phyloP scores from a whole-genome alignment of 768 basidiomycete genomes.

The Thelephora ganbajun region DNA sequence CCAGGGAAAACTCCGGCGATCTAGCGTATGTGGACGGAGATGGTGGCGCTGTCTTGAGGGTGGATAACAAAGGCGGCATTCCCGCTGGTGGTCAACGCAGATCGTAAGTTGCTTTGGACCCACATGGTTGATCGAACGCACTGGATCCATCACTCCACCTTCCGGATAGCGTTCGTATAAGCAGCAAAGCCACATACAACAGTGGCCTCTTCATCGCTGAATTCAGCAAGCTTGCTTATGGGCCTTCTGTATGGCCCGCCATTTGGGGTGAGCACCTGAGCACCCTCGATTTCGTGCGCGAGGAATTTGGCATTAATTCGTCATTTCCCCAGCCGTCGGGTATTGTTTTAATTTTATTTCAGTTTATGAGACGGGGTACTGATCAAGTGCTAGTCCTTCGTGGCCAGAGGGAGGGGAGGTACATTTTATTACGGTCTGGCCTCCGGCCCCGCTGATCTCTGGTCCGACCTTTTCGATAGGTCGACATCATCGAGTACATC shows the following conservation, averaged over 20 bases:
- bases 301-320: no score
- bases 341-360: constrained; percentile 7
- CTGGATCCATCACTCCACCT: no score
- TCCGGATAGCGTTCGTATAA: constrained; percentile 48
- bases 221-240: constrained; percentile 55
- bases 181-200: constrained; percentile 43
- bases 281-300: no score
- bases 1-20: constrained; percentile 40
- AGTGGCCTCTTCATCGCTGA: constrained; percentile 69
- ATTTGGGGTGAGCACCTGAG: constrained; percentile 23
- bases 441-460: constrained; percentile 1
- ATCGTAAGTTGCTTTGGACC: constrained; percentile 21
- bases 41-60: constrained; percentile 43
- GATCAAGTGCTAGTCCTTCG: background rate
- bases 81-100: constrained; percentile 37
- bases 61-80: constrained; percentile 41
- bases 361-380: background rate
- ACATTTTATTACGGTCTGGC: background rate
- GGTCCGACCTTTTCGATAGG: constrained; percentile 15
- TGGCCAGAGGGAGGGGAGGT: constrained; percentile 12
- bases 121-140: background rate
- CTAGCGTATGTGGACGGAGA: constrained; percentile 51
- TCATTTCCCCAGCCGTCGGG: no score
- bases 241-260: constrained; percentile 52
- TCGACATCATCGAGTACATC: constrained; percentile 31